A percentile compares a stretch with the other conserved stretches of the same genome.
These are phyloP conservation scores for Neurospora tetraspora DNA, from an alignment of 495 filamentous ascomycete genomes.

Conservation along the genomic window DNA sequence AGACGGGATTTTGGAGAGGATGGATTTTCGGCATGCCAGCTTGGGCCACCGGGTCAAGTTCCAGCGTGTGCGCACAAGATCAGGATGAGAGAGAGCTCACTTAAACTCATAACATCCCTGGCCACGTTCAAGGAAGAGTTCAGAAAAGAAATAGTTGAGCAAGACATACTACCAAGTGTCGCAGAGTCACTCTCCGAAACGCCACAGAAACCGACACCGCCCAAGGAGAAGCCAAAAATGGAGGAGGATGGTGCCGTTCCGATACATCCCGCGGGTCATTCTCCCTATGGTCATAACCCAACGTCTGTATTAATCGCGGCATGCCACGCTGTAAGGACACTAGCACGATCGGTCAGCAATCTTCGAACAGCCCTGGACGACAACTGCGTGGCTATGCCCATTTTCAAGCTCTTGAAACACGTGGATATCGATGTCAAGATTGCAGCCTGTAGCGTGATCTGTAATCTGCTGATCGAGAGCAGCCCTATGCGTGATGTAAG, in stretches of 20 bases:
- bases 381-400: constrained; percentile 64
- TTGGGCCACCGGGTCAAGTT: constrained; percentile 54
- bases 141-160: constrained; percentile 71
- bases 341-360: constrained; percentile 75
- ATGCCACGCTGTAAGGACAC: constrained; percentile 63
- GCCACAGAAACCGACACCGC: constrained; percentile 26
- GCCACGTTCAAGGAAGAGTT: constrained; percentile 75
- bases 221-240: constrained; percentile 15
- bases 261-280: not conserved
- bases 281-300: constrained; percentile 36
- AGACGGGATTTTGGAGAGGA: constrained; percentile 9
- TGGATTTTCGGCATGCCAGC: constrained; percentile 20
- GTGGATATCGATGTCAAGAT: constrained; percentile 72
- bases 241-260: constrained; percentile 7
- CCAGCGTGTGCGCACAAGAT: constrained; percentile 60
- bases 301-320: constrained; percentile 70
- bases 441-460: constrained; percentile 69
- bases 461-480: constrained; percentile 75
- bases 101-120: constrained; percentile 70
- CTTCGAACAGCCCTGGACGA: constrained; percentile 82
- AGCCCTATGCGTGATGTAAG: constrained; percentile 83
- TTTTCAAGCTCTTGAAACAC: constrained; percentile 69
- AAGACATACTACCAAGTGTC: constrained; percentile 68
- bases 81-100: constrained; percentile 64
- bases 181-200: constrained; percentile 68